phyloP scores from a whole-genome alignment of 2,329 filamentous ascomycete genomes.

The Leptographium wingfieldii region DNA sequence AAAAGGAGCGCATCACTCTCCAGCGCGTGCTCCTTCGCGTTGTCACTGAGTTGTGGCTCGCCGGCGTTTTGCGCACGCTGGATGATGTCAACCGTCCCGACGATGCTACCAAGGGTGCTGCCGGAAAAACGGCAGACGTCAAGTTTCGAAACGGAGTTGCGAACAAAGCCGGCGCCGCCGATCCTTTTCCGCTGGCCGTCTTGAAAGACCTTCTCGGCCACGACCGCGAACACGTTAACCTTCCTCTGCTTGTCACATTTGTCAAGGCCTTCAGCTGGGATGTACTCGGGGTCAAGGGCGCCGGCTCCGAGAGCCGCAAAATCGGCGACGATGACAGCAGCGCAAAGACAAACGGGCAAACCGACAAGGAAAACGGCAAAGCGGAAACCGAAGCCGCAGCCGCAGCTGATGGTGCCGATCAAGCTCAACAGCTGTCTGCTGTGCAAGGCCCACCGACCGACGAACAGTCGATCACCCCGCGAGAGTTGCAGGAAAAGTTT shows the following conservation, averaged over 20 bases:
- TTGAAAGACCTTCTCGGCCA: slow-evolving; percentile 90
- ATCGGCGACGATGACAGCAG: slow-evolving; percentile 64
- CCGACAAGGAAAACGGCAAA: not conserved
- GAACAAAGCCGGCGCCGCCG: slow-evolving; percentile 55
- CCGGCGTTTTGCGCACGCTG: slow-evolving; percentile 73
- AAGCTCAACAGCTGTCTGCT: not conserved
- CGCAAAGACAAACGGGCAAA: slow-evolving; percentile 30
- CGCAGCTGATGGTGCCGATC: slow-evolving; percentile 22
- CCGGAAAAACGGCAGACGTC: slow-evolving; percentile 48
- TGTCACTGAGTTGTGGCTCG: slow-evolving; percentile 92
- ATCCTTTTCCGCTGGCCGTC: slow-evolving; percentile 95
- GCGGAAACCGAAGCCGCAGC: slow-evolving; percentile 33
- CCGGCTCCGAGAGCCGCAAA: slow-evolving; percentile 67
- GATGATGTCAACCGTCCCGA: slow-evolving; percentile 52
- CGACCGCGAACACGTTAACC: slow-evolving; percentile 81
- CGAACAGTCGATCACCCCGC: slow-evolving; percentile 53
- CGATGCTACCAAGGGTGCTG: slow-evolving; percentile 47
- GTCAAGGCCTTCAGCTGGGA: slow-evolving; percentile 97
- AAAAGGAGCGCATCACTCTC: slow-evolving; percentile 79
- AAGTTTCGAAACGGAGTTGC: slow-evolving; percentile 41
- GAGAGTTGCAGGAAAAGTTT: slow-evolving; percentile 75
- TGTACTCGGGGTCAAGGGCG: slow-evolving; percentile 65
- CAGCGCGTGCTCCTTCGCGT: slow-evolving; percentile 80
- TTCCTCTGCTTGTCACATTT: slow-evolving; percentile 86
- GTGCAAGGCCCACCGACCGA: not conserved